phyloP scores from a whole-genome alignment of 495 filamentous ascomycete genomes.

The Neurospora tetrasperma region DNA sequence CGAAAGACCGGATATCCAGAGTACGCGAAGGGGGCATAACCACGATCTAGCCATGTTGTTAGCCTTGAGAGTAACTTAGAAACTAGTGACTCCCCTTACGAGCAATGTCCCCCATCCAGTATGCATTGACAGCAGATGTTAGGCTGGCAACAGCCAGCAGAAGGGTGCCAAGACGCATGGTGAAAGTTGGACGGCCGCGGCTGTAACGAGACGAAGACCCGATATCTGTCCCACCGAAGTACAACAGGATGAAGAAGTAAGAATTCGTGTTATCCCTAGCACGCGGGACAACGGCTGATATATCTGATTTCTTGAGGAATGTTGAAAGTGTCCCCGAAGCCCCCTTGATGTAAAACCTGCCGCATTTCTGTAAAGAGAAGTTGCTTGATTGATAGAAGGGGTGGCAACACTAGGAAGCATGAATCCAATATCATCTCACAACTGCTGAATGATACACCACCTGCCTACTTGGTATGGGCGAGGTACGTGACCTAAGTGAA shows the following conservation, averaged over 20 bases:
- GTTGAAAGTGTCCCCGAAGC: too few relatives aligned
- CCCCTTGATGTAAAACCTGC: not conserved
- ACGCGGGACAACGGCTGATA: not conserved
- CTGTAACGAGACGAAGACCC: not conserved
- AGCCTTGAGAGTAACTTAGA: not conserved
- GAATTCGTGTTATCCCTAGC: not conserved
- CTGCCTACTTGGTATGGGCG: not conserved
- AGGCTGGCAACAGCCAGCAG: conserved; percentile 30
- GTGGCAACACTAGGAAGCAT: not conserved
- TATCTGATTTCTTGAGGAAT: not conserved
- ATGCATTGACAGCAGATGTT: conserved; percentile 27
- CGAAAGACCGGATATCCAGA: conserved; percentile 44
- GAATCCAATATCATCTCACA: not conserved
- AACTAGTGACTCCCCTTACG: conserved; percentile 19
- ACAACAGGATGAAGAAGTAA: conserved; percentile 6
- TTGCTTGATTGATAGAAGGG: not conserved
- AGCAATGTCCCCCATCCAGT: conserved; percentile 35
- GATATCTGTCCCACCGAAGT: not conserved
- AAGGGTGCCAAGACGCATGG: conserved; percentile 30
- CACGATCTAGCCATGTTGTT: conserved; percentile 27
- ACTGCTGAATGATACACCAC: not conserved
- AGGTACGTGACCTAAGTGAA: not conserved
- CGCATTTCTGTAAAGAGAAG: not conserved
- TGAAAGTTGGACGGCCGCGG: conserved; percentile 1
- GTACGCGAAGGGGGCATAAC: conserved; percentile 35